Conservation (phyloP, 2,329 filamentous ascomycete species). For the Colletotrichum karsti region DNA sequence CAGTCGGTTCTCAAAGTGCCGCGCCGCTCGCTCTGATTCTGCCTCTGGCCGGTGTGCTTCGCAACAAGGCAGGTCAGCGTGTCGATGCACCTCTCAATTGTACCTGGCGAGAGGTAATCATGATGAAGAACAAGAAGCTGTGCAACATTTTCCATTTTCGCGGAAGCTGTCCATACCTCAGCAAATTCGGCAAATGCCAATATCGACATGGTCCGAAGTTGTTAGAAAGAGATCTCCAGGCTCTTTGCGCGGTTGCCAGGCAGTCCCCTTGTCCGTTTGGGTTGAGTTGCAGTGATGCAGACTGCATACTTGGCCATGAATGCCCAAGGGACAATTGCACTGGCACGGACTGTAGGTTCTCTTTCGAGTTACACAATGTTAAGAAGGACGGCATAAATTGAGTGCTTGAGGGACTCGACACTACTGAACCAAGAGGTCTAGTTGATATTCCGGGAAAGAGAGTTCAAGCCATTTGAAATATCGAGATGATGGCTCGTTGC, state of each 20-base stretch:
- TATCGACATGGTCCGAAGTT: conserved; percentile 37
- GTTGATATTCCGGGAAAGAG: too few relatives aligned
- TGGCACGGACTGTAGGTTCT: not conserved
- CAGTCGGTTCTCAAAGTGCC: not conserved
- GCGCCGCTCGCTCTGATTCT: not conserved
- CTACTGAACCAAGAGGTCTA: too few relatives aligned
- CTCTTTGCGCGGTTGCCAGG: conserved; percentile 40
- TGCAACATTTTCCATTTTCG: conserved; percentile 44
- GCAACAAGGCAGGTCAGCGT: conserved; percentile 36
- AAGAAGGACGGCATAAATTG: not conserved
- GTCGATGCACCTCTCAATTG: conserved; percentile 36
- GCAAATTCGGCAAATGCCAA: conserved; percentile 30
- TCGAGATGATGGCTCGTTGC: too few relatives aligned
- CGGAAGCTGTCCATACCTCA: conserved; percentile 30
- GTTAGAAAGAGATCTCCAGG: conserved; percentile 31
- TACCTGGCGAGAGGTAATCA: conserved; percentile 30
- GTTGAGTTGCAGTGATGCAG: conserved; percentile 34
- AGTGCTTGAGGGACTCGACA: not conserved
- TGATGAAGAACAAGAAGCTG: conserved; percentile 38
- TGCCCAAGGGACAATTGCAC: conserved; percentile 30
- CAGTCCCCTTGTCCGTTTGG: conserved; percentile 36
- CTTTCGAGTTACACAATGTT: not conserved
- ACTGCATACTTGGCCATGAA: conserved; percentile 33
- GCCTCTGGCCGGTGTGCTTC: not conserved
- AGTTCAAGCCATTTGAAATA: too few relatives aligned